Conservation (phyloP, 441 rosid species). For the Erysimum cheiri region DNA sequence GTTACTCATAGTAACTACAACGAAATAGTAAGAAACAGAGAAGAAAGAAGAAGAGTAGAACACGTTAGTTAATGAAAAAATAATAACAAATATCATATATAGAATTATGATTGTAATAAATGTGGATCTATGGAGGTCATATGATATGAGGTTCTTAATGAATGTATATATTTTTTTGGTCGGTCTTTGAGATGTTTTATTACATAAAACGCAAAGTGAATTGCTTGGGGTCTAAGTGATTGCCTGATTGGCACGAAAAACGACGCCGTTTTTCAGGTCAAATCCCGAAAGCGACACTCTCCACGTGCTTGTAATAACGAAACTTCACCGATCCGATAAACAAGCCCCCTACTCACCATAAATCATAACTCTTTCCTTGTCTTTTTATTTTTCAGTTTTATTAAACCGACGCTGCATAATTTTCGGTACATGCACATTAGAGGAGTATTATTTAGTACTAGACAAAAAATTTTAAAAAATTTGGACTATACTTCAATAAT, state of each 20-base stretch:
- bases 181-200: conserved; percentile 33
- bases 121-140: conserved; percentile 30
- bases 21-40: conserved; percentile 1
- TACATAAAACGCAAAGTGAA: conserved; percentile 21
- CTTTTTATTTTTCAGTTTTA: not conserved
- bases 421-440: conserved; percentile 40
- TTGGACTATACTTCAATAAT: not conserved
- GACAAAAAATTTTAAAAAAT: not conserved
- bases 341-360: conserved; percentile 14
- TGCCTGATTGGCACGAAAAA: conserved; percentile 25
- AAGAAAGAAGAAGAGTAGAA: not conserved
- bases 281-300: conserved; percentile 20
- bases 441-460: too few species aligned
- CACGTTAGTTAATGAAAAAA: too few species aligned
- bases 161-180: conserved; percentile 10
- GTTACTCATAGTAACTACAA: too few species aligned
- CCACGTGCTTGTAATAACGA: conserved; percentile 33
- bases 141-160: not conserved
- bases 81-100: not conserved
- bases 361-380: not conserved
- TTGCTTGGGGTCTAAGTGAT: conserved; percentile 38
- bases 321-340: conserved; percentile 34
- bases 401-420: conserved; percentile 31
- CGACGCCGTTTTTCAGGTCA: conserved; percentile 32
- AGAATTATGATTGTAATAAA: conserved; percentile 12